These are phyloP conservation scores for Populus deltoides DNA, from an alignment of 345 rosid genomes.

Conservation along the genomic window DNA sequence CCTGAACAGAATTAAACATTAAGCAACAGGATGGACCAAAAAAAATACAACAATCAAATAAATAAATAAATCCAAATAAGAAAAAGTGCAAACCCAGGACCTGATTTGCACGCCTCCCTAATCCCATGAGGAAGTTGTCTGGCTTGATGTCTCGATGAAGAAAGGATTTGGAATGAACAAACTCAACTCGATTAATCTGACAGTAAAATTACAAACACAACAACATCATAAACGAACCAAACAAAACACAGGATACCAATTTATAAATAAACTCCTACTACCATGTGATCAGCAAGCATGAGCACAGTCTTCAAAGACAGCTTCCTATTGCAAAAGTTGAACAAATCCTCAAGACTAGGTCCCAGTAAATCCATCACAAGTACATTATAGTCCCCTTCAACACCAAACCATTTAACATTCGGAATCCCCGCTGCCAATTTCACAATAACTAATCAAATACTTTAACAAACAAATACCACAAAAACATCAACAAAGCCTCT, in stretches of 20 bases:
- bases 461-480: neutral
- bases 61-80: neutral
- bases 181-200: conserved; percentile 85
- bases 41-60: neutral
- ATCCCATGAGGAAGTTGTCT: conserved; percentile 91
- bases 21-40: neutral
- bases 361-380: conserved; percentile 88
- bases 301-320: conserved; percentile 83
- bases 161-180: conserved; percentile 81
- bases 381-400: conserved; percentile 81
- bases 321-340: conserved; percentile 83
- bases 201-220: conserved; percentile 12
- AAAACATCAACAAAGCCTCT: neutral
- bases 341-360: conserved; percentile 91
- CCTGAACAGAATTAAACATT: conserved; percentile 39
- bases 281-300: conserved; percentile 97
- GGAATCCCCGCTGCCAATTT: conserved; percentile 72
- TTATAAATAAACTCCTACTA: conserved; percentile 35
- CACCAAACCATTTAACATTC: conserved; percentile 76
- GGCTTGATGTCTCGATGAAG: conserved; percentile 91
- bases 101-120: conserved; percentile 86
- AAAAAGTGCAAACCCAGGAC: conserved; percentile 29
- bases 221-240: neutral
- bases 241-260: conserved; percentile 1
- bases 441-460: neutral